phyloP scores from a whole-genome alignment of 768 basidiomycete genomes.

The Lentinula detonsa region DNA sequence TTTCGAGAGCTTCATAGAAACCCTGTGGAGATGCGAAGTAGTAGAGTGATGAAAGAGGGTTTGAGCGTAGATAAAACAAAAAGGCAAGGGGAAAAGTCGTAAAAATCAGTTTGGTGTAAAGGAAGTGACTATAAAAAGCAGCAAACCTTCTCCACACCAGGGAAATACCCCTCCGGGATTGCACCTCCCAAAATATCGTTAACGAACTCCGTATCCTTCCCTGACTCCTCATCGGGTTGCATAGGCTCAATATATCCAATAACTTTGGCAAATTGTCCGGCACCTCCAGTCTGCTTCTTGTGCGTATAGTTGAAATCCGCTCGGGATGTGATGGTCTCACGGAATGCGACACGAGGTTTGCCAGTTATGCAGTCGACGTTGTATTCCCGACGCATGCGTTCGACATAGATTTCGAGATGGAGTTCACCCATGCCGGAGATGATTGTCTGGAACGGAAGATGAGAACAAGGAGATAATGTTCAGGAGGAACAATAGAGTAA shows the following conservation, averaged over 20 bases:
- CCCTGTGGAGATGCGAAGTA: slow-evolving; percentile 44
- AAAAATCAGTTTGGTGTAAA: too few species aligned
- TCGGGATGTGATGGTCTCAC: slow-evolving; percentile 85
- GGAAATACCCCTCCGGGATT: slow-evolving; percentile 88
- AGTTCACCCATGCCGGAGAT: slow-evolving; percentile 99
- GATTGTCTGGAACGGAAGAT: slow-evolving; percentile 63
- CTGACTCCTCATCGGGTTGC: slow-evolving; percentile 38
- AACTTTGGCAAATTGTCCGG: slow-evolving; percentile 94
- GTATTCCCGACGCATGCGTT: slow-evolving; percentile 98
- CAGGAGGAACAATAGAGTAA: neutral
- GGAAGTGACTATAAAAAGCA: neutral
- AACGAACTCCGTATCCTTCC: slow-evolving; percentile 80
- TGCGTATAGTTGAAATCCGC: slow-evolving; percentile 88
- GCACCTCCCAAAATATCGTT: slow-evolving; percentile 88
- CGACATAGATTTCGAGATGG: slow-evolving; percentile 97
- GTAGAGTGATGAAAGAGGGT: neutral
- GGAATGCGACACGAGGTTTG: slow-evolving; percentile 94
- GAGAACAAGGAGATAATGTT: neutral
- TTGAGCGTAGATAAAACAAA: too few species aligned
- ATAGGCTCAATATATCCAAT: slow-evolving; percentile 90
- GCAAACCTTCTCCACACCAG: slow-evolving; percentile 87
- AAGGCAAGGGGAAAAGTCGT: too few species aligned
- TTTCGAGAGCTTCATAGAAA: slow-evolving; percentile 90
- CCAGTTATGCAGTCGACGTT: slow-evolving; percentile 90
- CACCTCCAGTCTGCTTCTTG: slow-evolving; percentile 97